Conservation (phyloP, 2,329 filamentous ascomycete species). For the Talaromyces sp. region DNA sequence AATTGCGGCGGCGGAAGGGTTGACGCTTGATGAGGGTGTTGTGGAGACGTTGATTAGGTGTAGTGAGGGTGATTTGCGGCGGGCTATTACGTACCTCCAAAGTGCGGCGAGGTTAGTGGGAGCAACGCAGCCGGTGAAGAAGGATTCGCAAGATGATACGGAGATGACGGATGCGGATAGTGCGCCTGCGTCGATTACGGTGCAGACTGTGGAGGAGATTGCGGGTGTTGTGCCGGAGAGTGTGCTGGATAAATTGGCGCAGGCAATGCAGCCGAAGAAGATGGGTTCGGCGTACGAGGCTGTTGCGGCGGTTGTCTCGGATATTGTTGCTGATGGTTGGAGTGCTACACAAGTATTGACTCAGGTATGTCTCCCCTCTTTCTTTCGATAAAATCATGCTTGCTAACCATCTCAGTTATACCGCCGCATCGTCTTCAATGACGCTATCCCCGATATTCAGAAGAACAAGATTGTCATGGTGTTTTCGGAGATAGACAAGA, state of each 20-base stretch:
- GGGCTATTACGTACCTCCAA: conserved; percentile 94
- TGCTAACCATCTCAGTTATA: conserved; percentile 50
- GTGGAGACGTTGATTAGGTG: conserved; percentile 81
- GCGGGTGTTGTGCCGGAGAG: conserved; percentile 83
- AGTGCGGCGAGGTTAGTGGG: conserved; percentile 88
- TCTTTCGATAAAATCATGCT: not conserved
- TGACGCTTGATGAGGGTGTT: conserved; percentile 73
- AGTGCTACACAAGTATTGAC: conserved; percentile 83
- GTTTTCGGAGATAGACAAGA: conserved; percentile 93
- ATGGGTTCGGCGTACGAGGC: conserved; percentile 66
- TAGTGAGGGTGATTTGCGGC: conserved; percentile 90
- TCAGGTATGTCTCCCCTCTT: conserved; percentile 58
- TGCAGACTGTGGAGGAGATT: conserved; percentile 86
- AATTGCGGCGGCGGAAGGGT: conserved; percentile 77
- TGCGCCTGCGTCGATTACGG: conserved; percentile 57
- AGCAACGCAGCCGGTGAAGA: conserved; percentile 45
- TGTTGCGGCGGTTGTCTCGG: conserved; percentile 76
- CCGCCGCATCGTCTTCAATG: conserved; percentile 77
- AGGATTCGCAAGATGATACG: conserved; percentile 53
- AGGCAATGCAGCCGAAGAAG: conserved; percentile 72
- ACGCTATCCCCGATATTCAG: conserved; percentile 75
- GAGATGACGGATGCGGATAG: conserved; percentile 59
- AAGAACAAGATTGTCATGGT: conserved; percentile 87
- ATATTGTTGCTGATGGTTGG: conserved; percentile 95
- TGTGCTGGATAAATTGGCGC: conserved; percentile 68